phyloP scores from a whole-genome alignment of 352 stramenopile genomes.

The Phytophthora constricta region DNA sequence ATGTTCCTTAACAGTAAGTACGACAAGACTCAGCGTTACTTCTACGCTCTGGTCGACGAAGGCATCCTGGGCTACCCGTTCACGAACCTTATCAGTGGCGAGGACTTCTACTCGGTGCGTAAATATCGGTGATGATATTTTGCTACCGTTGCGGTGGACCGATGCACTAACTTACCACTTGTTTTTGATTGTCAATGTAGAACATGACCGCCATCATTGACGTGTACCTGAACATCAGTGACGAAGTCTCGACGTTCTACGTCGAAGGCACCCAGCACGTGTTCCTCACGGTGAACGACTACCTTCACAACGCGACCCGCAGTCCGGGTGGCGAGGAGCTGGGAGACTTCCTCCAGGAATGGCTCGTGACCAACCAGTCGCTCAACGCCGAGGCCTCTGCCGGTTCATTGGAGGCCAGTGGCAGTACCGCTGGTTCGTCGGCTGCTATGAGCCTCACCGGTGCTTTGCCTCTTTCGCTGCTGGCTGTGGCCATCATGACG shows the following conservation, averaged over 20 bases:
- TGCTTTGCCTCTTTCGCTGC: conserved; percentile 20
- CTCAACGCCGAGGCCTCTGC: conserved; percentile 33
- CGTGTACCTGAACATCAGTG: conserved; percentile 55
- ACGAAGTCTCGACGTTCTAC: conserved; percentile 60
- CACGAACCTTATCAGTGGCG: conserved; percentile 50
- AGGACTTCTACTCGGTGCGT: conserved; percentile 62
- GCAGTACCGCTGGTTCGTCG: conserved; percentile 20
- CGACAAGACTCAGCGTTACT: conserved; percentile 68
- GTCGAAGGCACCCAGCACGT: conserved; percentile 56
- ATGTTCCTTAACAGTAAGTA: conserved; percentile 71
- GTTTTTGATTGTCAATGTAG: conserved; percentile 12
- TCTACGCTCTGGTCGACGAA: conserved; percentile 64
- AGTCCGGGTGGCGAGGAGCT: conserved; percentile 40
- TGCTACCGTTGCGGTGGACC: background rate
- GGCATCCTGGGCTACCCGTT: conserved; percentile 66
- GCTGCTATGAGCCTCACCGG: conserved; percentile 21
- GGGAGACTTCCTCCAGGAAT: conserved; percentile 45
- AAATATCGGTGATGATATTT: background rate
- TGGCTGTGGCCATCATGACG: conserved; percentile 22
- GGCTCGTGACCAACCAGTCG: conserved; percentile 45
- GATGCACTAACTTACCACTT: conserved; percentile 4
- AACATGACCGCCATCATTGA: conserved; percentile 61
- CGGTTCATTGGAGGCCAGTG: conserved; percentile 16
- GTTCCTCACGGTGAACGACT: conserved; percentile 53
- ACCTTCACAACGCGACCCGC: conserved; percentile 56